These are phyloP conservation scores for Nannochloropsis salina DNA, from an alignment of 108 stramenopile genomes.

Conservation along the genomic window DNA sequence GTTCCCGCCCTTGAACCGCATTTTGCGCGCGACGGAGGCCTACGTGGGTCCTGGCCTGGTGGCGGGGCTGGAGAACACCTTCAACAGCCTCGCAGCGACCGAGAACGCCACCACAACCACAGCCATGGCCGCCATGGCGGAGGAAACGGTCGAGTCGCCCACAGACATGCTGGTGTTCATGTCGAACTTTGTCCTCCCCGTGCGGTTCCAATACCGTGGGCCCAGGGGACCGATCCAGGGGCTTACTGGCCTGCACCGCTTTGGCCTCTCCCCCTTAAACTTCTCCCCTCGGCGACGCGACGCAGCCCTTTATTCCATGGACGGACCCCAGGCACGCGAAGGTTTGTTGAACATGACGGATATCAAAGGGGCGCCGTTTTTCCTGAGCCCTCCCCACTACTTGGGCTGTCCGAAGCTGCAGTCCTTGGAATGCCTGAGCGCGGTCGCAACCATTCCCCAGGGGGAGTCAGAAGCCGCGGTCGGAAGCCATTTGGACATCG, in stretches of 20 bases:
- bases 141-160: neutral
- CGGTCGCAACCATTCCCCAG: neutral
- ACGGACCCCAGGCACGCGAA: neutral
- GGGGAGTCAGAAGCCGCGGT: neutral
- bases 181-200: neutral
- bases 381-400: neutral
- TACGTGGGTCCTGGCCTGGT: neutral
- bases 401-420: neutral
- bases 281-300: neutral
- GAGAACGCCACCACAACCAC: too few relatives aligned
- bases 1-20: slow-evolving; percentile 3
- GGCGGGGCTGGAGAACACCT: neutral
- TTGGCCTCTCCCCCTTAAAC: neutral
- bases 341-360: neutral
- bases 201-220: neutral
- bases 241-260: neutral
- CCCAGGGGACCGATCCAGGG: neutral
- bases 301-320: neutral
- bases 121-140: neutral
- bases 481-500: neutral
- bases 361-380: neutral
- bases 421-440: slow-evolving; percentile 11
- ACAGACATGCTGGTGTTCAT: neutral
- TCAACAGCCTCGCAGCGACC: neutral
- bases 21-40: neutral